A percentile compares a stretch with the other conserved stretches of the same genome.
Evolutionary conservation across 2,329 filamentous ascomycete genomes (phyloP).

Genomic region (Ophiostoma quercus): DNA sequence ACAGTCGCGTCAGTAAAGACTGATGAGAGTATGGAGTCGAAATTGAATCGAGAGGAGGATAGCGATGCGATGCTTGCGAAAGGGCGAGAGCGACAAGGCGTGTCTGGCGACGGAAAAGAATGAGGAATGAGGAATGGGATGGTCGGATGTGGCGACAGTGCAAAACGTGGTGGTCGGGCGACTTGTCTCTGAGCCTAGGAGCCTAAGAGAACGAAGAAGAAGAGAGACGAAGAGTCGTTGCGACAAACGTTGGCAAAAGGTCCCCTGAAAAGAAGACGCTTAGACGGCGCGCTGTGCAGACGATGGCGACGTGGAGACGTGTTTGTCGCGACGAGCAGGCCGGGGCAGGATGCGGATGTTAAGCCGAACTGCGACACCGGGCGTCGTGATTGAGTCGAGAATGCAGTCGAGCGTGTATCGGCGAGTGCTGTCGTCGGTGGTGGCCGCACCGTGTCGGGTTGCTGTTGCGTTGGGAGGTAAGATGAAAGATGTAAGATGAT

Average conservation of each 20-base stretch:
- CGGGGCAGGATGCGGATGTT: neutral
- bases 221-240: constrained; percentile 4
- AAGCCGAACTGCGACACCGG: neutral
- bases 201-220: neutral
- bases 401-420: neutral
- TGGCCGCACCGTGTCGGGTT: constrained; percentile 19
- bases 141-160: constrained; percentile 20
- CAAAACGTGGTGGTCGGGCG: constrained; percentile 16
- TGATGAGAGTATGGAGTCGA: neutral
- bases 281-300: neutral
- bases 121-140: neutral
- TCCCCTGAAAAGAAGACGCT: neutral
- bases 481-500: constrained; percentile 10
- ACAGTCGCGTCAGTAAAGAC: constrained; percentile 10
- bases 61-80: neutral
- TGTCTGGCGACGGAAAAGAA: neutral
- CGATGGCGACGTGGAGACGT: constrained; percentile 12
- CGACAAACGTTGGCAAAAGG: constrained; percentile 14
- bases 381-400: neutral
- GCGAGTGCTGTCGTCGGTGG: constrained; percentile 10
- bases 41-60: neutral
- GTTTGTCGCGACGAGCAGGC: neutral
- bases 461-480: constrained; percentile 12
- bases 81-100: neutral
- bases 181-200: neutral